phyloP scores from a whole-genome alignment of 805 yeast genomes.

The Cyberlindnera maritima region DNA sequence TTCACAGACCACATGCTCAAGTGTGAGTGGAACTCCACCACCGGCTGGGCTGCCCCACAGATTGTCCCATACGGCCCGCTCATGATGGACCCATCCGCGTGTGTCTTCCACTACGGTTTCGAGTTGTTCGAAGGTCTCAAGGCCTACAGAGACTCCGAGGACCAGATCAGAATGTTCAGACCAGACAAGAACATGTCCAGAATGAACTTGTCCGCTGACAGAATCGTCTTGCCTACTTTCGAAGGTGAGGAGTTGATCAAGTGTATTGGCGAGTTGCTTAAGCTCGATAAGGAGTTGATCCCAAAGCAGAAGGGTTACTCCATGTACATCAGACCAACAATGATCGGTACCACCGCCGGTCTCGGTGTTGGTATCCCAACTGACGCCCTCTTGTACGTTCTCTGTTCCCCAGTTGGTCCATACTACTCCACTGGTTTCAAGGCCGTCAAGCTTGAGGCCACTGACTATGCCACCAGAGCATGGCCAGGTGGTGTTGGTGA shows the following conservation, averaged over 20 bases:
- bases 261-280: slow-evolving; percentile 71
- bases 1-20: slow-evolving; percentile 90
- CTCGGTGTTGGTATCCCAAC: slow-evolving; percentile 85
- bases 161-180: slow-evolving; percentile 79
- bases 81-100: slow-evolving; percentile 78
- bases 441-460: slow-evolving; percentile 92
- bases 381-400: slow-evolving; percentile 78
- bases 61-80: slow-evolving; percentile 83
- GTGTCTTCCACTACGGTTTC: slow-evolving; percentile 93
- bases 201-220: slow-evolving; percentile 83
- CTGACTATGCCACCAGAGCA: slow-evolving; percentile 94
- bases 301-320: slow-evolving; percentile 90
- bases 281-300: slow-evolving; percentile 71
- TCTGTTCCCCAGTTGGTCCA: slow-evolving; percentile 96
- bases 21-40: slow-evolving; percentile 71
- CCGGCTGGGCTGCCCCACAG: slow-evolving; percentile 89
- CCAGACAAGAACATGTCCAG: slow-evolving; percentile 90
- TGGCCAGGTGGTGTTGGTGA: slow-evolving; percentile 99
- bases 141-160: slow-evolving; percentile 70
- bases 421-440: slow-evolving; percentile 94
- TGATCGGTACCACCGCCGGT: slow-evolving; percentile 89
- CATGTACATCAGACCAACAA: slow-evolving; percentile 87
- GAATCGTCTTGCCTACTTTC: slow-evolving; percentile 87
- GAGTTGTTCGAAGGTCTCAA: slow-evolving; percentile 95
- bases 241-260: slow-evolving; percentile 75